A percentile compares a stretch with the other conserved stretches of the same genome.
phyloP scores from a whole-genome alignment of 768 basidiomycete genomes.

The Rhodotorula paludigena region DNA sequence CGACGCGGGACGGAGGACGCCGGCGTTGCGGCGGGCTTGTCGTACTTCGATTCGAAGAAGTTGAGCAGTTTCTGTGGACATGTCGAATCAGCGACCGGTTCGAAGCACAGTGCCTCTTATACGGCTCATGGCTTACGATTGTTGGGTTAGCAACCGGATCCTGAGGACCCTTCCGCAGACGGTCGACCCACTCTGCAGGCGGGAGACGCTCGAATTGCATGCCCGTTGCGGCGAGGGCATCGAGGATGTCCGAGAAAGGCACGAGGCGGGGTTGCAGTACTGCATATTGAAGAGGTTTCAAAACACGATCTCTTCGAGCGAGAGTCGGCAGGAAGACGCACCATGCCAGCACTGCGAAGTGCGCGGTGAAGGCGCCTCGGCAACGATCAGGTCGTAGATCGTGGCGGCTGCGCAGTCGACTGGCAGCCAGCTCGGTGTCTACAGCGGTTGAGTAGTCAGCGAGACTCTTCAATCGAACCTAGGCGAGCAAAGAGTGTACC shows the following conservation, averaged over 20 bases:
- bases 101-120: too few species aligned
- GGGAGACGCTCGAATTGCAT: conserved; percentile 51
- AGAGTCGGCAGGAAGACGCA: conserved; percentile 49
- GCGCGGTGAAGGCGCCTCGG: conserved; percentile 2
- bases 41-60: conserved; percentile 4
- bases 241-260: conserved; percentile 51
- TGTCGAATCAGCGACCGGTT: background rate
- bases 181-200: conserved; percentile 49
- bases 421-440: conserved; percentile 56
- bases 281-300: background rate
- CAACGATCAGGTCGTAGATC: conserved; percentile 52
- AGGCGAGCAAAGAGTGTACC: conserved; percentile 48
- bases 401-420: conserved; percentile 55
- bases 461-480: background rate
- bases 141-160: conserved; percentile 10
- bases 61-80: conserved; percentile 5
- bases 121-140: too few species aligned
- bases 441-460: background rate
- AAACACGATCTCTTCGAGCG: too few species aligned
- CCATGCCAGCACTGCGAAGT: conserved; percentile 44
- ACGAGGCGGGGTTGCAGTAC: conserved; percentile 34
- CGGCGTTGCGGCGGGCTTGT: background rate
- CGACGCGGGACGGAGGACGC: background rate
- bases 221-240: conserved; percentile 48
- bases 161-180: conserved; percentile 41